Conservation (phyloP, 139 green algal genomes). For the Micractinium sp. region DNA sequence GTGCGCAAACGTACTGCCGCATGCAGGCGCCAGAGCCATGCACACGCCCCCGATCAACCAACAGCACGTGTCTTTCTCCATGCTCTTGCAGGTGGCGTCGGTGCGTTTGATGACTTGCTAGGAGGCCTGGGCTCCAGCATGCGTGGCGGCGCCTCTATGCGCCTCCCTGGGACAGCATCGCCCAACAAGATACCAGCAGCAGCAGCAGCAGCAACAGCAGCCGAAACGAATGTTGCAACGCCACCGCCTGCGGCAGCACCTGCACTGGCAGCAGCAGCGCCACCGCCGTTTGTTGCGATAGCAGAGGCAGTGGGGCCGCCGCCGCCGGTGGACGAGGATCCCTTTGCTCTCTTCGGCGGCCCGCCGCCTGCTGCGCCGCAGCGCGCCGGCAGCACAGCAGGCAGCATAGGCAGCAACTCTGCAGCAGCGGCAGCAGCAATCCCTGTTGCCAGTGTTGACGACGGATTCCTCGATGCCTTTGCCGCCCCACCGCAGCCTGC, state of each 20-base stretch:
- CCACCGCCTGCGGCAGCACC: background rate
- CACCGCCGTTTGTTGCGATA: background rate
- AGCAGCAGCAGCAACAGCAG: background rate
- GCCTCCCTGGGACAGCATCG: background rate
- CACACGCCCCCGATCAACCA: background rate
- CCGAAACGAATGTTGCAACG: background rate
- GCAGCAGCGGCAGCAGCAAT: background rate
- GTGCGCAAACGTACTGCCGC: background rate
- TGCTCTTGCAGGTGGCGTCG: background rate
- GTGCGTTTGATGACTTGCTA: constrained; percentile 21
- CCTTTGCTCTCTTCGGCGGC: constrained; percentile 44
- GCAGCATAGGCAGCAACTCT: background rate
- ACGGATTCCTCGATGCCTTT: constrained; percentile 34
- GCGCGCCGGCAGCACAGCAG: background rate
- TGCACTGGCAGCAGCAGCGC: background rate
- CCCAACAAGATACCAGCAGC: no score
- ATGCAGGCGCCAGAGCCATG: background rate
- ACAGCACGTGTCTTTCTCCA: background rate
- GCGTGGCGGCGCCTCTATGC: background rate
- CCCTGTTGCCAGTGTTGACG: background rate
- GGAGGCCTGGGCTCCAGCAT: background rate
- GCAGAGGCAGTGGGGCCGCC: background rate
- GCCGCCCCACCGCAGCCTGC: background rate
- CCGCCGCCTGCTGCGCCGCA: background rate
- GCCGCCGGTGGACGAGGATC: constrained; percentile 15